Evolutionary conservation across 441 rosid genomes (phyloP), one percentile per base, ranked within the genome.

Genomic region (Mallotus repandus): DNA sequence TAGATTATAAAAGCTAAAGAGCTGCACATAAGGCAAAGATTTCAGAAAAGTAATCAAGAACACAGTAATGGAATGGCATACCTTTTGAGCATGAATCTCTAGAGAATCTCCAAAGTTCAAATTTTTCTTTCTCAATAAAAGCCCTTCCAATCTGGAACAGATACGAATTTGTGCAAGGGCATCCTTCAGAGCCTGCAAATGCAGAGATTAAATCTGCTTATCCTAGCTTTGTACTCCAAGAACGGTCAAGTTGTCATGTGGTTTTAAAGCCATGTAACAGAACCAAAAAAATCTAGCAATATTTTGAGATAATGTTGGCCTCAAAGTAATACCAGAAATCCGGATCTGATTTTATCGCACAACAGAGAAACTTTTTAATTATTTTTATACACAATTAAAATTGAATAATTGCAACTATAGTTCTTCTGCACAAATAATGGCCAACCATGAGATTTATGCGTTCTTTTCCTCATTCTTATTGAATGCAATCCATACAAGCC

Each of bases 1-100:
- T 46, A 69, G 46, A 68, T 74, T 53, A 32, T 63, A 60, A 74
- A 74, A 56, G 72, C 65, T 68, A 71, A 72, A 74, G 43, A 72
- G 77, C 68, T 73, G 62, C 57, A 71, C 4, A 67, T 21, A 14
- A 59, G 38, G 11, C 66, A 46, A 25, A 75, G 21, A 74, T n/a
- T 29, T 71, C 66, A 58, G 69, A 66, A 22, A 58, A 10, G 3
- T 50, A 71, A 29, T 29, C 73, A 69, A 71, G 60, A 55, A 54
- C 63, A 71, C 48, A 62, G 60, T n/a, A 60, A 63, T 35, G 62
- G 66, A 8, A 56, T 64, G 45, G 32, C 70, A 74, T 76, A 96
- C 99, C 94, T 93, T 93, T 76, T 87, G 98, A 68, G 97, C 96
- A 89, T 90, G 99, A 80, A 89, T 65, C 81, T 96, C 97, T 35